Evolutionary conservation across 2,329 filamentous ascomycete genomes (phyloP), one percentile per base, ranked within the genome.

Genomic region (Hansfordia pulvinata): DNA sequence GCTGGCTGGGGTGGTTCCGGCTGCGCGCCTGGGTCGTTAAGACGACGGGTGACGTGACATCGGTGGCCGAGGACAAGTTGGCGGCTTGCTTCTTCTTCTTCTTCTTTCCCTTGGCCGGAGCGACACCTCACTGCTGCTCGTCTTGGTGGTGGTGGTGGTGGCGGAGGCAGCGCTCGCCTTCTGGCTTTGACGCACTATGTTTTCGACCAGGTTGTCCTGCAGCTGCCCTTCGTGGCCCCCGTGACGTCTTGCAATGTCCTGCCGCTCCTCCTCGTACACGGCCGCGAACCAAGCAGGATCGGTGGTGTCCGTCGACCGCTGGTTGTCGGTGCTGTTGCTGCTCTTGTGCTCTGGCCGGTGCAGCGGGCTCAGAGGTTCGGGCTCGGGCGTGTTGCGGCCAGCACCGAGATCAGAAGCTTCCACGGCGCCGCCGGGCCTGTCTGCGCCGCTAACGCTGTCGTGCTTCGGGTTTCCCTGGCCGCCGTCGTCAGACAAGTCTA

Each of bases 141-240:
- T n/a, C n/a, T n/a, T n/a, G n/a, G n/a, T n/a, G n/a, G n/a, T n/a
- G n/a, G n/a, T 21, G 10, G 6, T 21, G 5, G 19, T 10, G 19
- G 19, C 10, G 19, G 10, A 6, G n/a, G 10, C 19, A 21, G 30
- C 33, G 28, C 44, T 47, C 8, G 41, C 44, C 19, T 38, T 45
- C 31, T 50, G 45, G 24, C 43, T 47, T 24, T 44, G 44, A 16
- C 40, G 44, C 14, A 50, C 41, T 10, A 50, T 49, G 7, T 41
- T 41, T 27, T 49, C 46, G 21, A 50, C 39, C 13, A 50, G 42
- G 17, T 37, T 27, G 5, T 42, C 42, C n/a, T 44, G 43, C 17
- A 46, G 38, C 13, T 37, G 28, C 5, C 41, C 41, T 11, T 44
- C 42, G 17, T 47, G 38, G 11, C 37, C 28, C 4, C 40, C 39